These are phyloP conservation scores for Russula emetica DNA, from an alignment of 768 basidiomycete genomes.

Conservation along the genomic window DNA sequence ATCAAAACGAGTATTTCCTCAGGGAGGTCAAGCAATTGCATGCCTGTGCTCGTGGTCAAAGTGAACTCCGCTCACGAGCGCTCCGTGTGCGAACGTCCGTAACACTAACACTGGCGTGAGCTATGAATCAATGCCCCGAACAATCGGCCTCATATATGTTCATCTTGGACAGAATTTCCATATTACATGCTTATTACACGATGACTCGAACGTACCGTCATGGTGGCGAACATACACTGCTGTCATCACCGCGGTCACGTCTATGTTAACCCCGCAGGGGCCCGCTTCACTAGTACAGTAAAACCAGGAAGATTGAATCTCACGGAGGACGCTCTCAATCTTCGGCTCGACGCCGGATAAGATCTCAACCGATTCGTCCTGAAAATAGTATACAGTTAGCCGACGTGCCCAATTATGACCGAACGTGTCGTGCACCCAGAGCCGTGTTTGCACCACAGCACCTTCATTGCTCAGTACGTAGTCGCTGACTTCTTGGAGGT, in stretches of 20 bases:
- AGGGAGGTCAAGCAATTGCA: conserved; percentile 15
- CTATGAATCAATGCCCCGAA: too few species aligned
- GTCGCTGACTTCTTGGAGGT: conserved; percentile 18
- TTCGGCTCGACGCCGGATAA: conserved; percentile 12
- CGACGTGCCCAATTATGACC: background rate
- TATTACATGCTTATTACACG: too few species aligned
- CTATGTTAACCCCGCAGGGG: too few species aligned
- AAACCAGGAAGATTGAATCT: conserved; percentile 2
- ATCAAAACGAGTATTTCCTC: conserved; percentile 17
- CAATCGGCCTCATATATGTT: background rate
- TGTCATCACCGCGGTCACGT: background rate
- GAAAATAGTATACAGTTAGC: background rate
- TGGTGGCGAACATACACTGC: background rate
- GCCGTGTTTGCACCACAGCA: conserved; percentile 4
- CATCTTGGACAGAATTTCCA: background rate
- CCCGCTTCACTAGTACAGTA: background rate
- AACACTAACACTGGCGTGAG: too few species aligned
- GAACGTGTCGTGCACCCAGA: conserved; percentile 10
- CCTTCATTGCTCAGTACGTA: conserved; percentile 23
- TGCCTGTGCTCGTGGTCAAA: background rate
- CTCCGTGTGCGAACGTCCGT: too few species aligned
- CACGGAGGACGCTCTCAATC: conserved; percentile 5
- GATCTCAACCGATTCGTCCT: conserved; percentile 23
- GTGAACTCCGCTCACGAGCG: background rate
- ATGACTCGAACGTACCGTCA: too few species aligned